Evolutionary conservation across 768 basidiomycete species (phyloP), one percentile per base, ranked within the genome.

Genomic region (Tephrocybe sp.): DNA sequence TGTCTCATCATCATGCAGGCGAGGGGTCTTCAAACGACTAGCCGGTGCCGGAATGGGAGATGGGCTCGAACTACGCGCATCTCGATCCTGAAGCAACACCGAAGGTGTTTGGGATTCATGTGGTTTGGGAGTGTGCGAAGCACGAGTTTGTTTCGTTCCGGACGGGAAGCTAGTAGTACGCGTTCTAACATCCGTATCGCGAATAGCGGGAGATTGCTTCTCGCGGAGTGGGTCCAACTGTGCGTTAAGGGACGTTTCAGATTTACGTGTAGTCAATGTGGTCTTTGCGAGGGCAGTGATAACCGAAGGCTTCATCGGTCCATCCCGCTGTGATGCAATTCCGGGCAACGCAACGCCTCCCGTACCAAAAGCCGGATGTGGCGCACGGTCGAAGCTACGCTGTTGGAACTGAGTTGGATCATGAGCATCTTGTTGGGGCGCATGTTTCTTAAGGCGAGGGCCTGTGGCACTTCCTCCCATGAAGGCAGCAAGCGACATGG

Each of bases 281-380:
- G 48, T 5, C 32, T 56, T 53, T 13, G 47, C 12, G 13, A 42
- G 36, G 19, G 47, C 48, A 34, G 45, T 46, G 15, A 51, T 27
- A 16, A 38, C 44, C 16, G 56, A 54, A 24, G 51, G 48, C 15
- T 53, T 51, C 19, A 37, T 37, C 27, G 21, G 22, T 18, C 40
- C 35, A 44, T 53, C 50, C 37, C 44, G 32, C 13, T 63, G 60
- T 30, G 59, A 63, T 9, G 71, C 71, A 74, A 91, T 78, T 3
- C 89, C 89, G 7, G 86, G 86, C 81, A 91, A 82, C 9, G 87
- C 89, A 41, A 89, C 69, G 16, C 86, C 86, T 13, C 84, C 83
- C 47, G 75, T 77, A 15, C 89, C 89, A 62, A 91, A 91, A 38
- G 90, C 64, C 2, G 89, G 89, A 67, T 91, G 89, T 13, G 86